Conservation (phyloP, 345 rosid genomes). For the Odontarrhena argentea region DNA sequence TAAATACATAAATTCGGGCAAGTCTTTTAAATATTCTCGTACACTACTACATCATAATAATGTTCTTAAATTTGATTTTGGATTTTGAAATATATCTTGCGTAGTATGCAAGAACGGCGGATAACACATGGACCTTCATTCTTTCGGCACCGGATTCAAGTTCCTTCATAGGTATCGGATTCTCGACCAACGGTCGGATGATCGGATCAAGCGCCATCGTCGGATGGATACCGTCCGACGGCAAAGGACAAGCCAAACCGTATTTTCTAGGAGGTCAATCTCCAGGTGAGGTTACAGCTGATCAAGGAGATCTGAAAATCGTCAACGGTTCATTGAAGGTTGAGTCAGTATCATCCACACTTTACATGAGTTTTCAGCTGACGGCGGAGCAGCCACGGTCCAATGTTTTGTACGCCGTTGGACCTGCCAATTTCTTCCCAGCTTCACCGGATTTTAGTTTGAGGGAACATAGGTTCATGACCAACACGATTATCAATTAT, state of each 20-base stretch:
- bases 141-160: constrained; percentile 58
- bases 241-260: constrained; percentile 43
- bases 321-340: constrained; percentile 44
- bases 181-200: constrained; percentile 66
- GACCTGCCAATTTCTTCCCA: constrained; percentile 56
- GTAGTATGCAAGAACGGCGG: constrained; percentile 51
- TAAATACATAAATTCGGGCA: no score
- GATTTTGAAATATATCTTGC: neutral
- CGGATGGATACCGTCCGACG: constrained; percentile 62
- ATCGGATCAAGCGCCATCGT: constrained; percentile 76
- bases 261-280: constrained; percentile 53
- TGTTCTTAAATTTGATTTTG: neutral
- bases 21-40: no score
- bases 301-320: constrained; percentile 58
- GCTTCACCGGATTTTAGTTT: constrained; percentile 46
- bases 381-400: constrained; percentile 47
- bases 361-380: constrained; percentile 72
- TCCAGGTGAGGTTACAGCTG: constrained; percentile 48
- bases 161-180: constrained; percentile 67
- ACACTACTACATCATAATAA: no score
- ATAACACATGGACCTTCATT: constrained; percentile 73
- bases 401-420: constrained; percentile 59
- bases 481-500: constrained; percentile 57
- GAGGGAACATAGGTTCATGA: constrained; percentile 54
- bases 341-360: constrained; percentile 49